Evolutionary conservation across 1,139 yeast species (phyloP).

Genomic region (Eremothecium coryli): DNA sequence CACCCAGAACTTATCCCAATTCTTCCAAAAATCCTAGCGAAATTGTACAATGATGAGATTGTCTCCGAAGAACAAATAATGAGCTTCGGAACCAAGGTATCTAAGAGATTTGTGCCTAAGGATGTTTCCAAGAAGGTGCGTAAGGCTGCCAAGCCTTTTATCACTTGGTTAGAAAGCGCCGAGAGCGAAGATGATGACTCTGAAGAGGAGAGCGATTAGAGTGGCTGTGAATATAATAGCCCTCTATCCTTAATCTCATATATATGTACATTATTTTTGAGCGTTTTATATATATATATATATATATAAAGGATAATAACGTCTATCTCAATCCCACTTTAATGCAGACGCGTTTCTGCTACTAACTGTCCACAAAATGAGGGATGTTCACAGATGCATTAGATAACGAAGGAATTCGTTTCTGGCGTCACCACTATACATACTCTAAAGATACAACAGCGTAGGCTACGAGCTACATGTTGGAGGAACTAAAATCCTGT

Average conservation of each 20-base stretch:
- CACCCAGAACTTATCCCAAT: slow-evolving; percentile 64
- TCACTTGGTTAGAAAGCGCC: slow-evolving; percentile 91
- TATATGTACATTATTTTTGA: slow-evolving; percentile 4
- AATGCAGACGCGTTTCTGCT: no score
- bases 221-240: no score
- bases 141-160: slow-evolving; percentile 90
- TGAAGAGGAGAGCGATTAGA: slow-evolving; percentile 8
- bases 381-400: no score
- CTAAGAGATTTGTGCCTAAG: slow-evolving; percentile 89
- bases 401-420: no score
- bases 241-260: background rate
- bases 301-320: no score
- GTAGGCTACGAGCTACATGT: no score
- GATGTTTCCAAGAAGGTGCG: slow-evolving; percentile 89
- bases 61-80: slow-evolving; percentile 72
- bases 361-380: no score
- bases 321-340: no score
- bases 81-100: slow-evolving; percentile 85
- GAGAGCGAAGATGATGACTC: slow-evolving; percentile 52
- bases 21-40: slow-evolving; percentile 74
- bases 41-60: slow-evolving; percentile 74
- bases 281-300: no score
- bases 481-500: no score
- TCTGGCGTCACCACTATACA: no score
- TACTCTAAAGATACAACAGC: no score